phyloP scores from a whole-genome alignment of 805 yeast genomes.

The Spathaspora passalidarum region DNA sequence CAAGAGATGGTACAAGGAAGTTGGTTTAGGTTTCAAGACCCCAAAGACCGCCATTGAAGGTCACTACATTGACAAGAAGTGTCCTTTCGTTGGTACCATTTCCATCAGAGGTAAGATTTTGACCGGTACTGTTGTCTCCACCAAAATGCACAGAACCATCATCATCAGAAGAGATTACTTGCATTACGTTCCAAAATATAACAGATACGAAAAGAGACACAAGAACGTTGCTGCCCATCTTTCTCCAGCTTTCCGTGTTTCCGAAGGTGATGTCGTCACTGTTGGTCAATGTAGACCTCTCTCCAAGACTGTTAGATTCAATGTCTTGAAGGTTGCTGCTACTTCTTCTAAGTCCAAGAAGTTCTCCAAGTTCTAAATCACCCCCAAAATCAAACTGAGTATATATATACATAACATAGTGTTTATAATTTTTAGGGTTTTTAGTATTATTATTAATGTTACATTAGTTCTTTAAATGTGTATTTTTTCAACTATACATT shows the following conservation, averaged over 20 bases:
- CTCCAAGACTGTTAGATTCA: conserved; percentile 99
- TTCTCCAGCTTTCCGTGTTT: conserved; percentile 99
- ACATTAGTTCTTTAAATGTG: conserved; percentile 9
- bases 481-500: background rate
- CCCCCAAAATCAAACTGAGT: background rate
- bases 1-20: conserved; percentile 99
- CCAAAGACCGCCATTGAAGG: conserved; percentile 99
- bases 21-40: conserved; percentile 99
- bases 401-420: conserved; percentile 5
- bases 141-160: conserved; percentile 99
- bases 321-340: conserved; percentile 93
- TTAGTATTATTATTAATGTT: conserved; percentile 6
- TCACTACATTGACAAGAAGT: conserved; percentile 98
- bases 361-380: conserved; percentile 88
- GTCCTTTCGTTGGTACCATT: conserved; percentile 96
- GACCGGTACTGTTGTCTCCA: conserved; percentile 99
- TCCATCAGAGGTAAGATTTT: conserved; percentile 99
- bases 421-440: background rate
- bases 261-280: conserved; percentile 97
- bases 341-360: conserved; percentile 88
- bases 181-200: conserved; percentile 99
- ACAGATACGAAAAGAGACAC: conserved; percentile 99
- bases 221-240: conserved; percentile 99
- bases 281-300: conserved; percentile 99
- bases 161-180: conserved; percentile 99